A percentile compares a stretch with the other conserved stretches of the same genome.
Conservation (phyloP, 495 filamentous ascomycete genomes). For the Rostrohypoxylon terebratum region DNA sequence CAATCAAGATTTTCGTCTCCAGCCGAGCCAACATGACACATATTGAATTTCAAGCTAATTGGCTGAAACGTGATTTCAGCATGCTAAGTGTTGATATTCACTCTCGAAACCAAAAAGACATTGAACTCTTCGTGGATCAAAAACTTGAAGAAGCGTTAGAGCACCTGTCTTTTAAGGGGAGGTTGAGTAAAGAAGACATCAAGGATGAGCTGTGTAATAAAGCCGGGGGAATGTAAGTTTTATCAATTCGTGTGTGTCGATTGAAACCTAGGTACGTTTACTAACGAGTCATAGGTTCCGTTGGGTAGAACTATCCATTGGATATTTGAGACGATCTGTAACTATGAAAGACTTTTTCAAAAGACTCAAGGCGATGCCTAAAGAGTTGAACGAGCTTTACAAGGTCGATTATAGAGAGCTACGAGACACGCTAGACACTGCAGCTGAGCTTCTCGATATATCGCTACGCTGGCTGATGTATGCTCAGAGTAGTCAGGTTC, state of each 20-base stretch:
- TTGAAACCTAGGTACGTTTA: not conserved
- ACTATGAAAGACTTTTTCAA: not conserved
- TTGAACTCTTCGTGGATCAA: not conserved
- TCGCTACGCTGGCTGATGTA: not conserved
- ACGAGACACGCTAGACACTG: not conserved
- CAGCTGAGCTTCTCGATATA: not conserved
- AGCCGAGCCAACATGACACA: not conserved
- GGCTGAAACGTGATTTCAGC: not conserved
- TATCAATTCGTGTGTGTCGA: not conserved
- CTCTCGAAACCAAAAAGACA: not conserved
- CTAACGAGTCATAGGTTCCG: not conserved
- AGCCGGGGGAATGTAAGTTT: not conserved
- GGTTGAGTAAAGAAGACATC: not conserved
- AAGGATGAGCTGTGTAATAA: not conserved
- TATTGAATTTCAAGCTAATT: not conserved
- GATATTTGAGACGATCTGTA: not conserved
- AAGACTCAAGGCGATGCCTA: not conserved
- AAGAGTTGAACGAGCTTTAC: not conserved
- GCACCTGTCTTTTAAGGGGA: not conserved
- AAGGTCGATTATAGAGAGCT: not conserved
- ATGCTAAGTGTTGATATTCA: not conserved
- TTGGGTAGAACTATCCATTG: conserved; percentile 2
- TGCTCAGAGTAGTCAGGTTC: not conserved
- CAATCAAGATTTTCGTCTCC: not conserved
- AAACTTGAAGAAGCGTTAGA: not conserved